These are phyloP conservation scores for Trametes villosa DNA, from an alignment of 768 basidiomycete species.

Conservation along the genomic window DNA sequence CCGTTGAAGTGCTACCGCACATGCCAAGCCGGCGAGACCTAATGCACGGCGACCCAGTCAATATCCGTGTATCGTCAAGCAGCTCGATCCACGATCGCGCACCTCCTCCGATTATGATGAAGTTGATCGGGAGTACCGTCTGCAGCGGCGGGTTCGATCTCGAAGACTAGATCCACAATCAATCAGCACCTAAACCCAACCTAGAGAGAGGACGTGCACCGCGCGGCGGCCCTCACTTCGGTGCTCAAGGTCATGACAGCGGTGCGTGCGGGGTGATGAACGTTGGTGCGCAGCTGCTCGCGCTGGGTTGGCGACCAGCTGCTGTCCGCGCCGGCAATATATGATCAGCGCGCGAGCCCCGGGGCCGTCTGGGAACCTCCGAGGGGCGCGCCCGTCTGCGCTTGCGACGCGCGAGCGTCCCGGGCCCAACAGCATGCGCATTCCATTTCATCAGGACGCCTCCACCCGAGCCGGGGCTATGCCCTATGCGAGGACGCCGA, in stretches of 20 bases:
- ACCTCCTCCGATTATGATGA: slow-evolving; percentile 39
- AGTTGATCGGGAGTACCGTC: slow-evolving; percentile 28
- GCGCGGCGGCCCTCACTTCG: not conserved
- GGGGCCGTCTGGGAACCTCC: not conserved
- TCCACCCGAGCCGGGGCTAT: slow-evolving; percentile 3
- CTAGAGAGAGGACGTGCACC: too few species aligned
- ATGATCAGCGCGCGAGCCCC: not conserved
- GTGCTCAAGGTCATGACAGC: not conserved
- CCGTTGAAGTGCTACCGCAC: slow-evolving; percentile 34
- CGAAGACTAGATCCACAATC: not conserved
- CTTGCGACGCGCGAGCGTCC: not conserved
- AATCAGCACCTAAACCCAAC: not conserved
- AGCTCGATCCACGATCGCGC: not conserved
- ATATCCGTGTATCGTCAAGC: not conserved
- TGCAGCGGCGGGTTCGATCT: slow-evolving; percentile 14
- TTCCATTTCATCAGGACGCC: not conserved
- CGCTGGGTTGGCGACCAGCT: not conserved
- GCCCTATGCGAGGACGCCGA: not conserved
- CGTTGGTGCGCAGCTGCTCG: not conserved
- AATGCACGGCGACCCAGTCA: not conserved
- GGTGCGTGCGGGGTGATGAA: not conserved
- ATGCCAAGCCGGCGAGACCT: slow-evolving; percentile 40
- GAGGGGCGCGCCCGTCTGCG: slow-evolving; percentile 2
- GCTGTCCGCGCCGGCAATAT: not conserved
- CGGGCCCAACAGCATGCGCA: not conserved